These are phyloP conservation scores for Persicaria tinctoria DNA, from an alignment of 148 eudicot species.

Conservation along the genomic window DNA sequence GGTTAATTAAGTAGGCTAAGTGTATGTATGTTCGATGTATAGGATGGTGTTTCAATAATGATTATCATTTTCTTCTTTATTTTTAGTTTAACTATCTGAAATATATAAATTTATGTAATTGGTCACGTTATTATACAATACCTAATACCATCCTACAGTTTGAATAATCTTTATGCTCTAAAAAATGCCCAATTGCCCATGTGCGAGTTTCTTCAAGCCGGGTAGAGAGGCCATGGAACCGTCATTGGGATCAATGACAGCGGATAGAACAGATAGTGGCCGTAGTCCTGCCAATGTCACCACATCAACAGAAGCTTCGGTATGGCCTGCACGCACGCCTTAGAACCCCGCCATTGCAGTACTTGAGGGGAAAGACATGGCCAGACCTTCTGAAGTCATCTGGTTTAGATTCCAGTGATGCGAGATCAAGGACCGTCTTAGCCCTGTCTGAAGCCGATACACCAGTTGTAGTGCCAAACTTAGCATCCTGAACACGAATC, in stretches of 20 bases:
- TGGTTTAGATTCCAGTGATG: constrained; percentile 61
- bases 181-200: neutral
- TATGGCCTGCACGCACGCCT: constrained; percentile 69
- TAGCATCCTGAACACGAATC: constrained; percentile 54
- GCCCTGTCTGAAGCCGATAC: constrained; percentile 93
- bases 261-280: constrained; percentile 68
- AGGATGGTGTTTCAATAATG: no score
- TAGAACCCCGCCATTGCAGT: constrained; percentile 69
- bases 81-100: no score
- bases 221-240: constrained; percentile 65
- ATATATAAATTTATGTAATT: no score
- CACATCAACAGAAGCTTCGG: constrained; percentile 93
- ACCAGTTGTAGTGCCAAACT: constrained; percentile 63
- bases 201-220: constrained; percentile 43
- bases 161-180: no score
- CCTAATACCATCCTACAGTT: no score
- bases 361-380: constrained; percentile 94
- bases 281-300: constrained; percentile 62
- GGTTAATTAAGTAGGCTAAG: neutral
- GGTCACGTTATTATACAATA: no score
- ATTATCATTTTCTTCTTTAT: no score
- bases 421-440: constrained; percentile 58
- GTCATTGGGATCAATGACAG: constrained; percentile 57
- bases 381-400: constrained; percentile 79
- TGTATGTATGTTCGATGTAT: no score